Evolutionary conservation across 1,284 basidiomycete genomes (phyloP).

Genomic region (Malassezia nana): DNA sequence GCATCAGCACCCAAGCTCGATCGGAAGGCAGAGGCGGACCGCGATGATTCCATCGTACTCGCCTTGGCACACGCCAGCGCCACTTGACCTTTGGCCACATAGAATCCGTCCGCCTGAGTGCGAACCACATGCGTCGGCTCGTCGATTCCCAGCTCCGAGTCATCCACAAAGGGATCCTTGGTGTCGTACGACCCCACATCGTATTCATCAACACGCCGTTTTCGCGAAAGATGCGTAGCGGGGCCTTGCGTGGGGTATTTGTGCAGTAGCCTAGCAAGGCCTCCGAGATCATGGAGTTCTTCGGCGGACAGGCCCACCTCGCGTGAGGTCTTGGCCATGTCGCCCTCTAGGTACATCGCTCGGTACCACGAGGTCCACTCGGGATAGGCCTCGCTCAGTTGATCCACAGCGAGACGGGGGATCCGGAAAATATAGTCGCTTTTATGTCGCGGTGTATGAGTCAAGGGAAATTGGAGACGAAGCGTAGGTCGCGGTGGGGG

Average conservation of each 20-base stretch:
- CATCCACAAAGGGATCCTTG: slow-evolving; percentile 89
- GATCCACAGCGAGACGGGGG: slow-evolving; percentile 28
- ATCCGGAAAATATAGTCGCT: slow-evolving; percentile 37
- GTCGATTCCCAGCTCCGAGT: slow-evolving; percentile 81
- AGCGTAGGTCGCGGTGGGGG: slow-evolving; percentile 22
- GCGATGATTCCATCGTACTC: slow-evolving; percentile 11
- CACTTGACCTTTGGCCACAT: slow-evolving; percentile 55
- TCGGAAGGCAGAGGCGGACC: slow-evolving; percentile 11
- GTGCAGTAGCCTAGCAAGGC: slow-evolving; percentile 30
- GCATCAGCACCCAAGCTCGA: slow-evolving; percentile 10
- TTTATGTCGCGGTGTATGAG: slow-evolving; percentile 4
- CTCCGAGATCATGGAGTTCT: slow-evolving; percentile 27
- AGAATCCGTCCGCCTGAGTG: slow-evolving; percentile 87
- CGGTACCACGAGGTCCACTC: slow-evolving; percentile 41
- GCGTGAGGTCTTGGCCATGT: slow-evolving; percentile 18
- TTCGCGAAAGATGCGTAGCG: slow-evolving; percentile 22
- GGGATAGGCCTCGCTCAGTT: slow-evolving; percentile 25
- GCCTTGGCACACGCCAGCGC: slow-evolving; percentile 34
- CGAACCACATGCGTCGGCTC: slow-evolving; percentile 82
- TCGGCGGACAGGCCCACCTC: slow-evolving; percentile 12
- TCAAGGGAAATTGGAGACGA: slow-evolving; percentile 13
- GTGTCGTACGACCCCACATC: slow-evolving; percentile 62
- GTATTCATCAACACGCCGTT: slow-evolving; percentile 24
- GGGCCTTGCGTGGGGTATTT: slow-evolving; percentile 22
- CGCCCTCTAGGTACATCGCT: slow-evolving; percentile 15